phyloP scores from a whole-genome alignment of 345 rosid species.

The Corymbia maculata region DNA sequence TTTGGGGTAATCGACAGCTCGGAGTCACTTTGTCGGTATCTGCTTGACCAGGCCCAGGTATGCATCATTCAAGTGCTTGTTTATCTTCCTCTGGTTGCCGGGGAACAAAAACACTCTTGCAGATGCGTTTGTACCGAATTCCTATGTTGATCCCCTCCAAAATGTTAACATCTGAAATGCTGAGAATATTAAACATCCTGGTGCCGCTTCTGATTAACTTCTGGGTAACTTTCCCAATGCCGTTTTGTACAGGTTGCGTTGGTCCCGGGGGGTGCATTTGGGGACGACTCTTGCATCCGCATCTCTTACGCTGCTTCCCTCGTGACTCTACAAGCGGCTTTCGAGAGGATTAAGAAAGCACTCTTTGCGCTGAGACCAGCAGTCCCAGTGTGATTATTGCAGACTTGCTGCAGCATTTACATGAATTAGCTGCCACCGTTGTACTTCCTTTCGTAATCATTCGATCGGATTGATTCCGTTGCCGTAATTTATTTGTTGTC shows the following conservation, averaged over 20 bases:
- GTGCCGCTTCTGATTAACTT: neutral
- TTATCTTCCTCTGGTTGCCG: neutral
- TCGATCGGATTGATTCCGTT: neutral
- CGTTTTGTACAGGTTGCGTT: conserved; percentile 60
- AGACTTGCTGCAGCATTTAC: neutral
- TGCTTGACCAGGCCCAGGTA: conserved; percentile 62
- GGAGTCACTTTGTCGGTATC: conserved; percentile 53
- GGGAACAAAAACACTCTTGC: neutral
- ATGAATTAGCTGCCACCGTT: neutral
- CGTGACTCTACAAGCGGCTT: conserved; percentile 63
- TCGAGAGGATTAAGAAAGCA: conserved; percentile 71
- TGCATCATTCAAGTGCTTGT: neutral
- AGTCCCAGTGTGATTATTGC: conserved; percentile 26
- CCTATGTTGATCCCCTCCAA: neutral
- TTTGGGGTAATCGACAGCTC: conserved; percentile 70
- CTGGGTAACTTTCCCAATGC: neutral
- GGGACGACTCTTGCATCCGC: conserved; percentile 79
- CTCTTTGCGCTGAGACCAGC: conserved; percentile 43
- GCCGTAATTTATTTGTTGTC: neutral
- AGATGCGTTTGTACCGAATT: neutral
- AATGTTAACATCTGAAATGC: neutral
- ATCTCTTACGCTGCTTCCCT: conserved; percentile 91
- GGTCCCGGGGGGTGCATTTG: conserved; percentile 98
- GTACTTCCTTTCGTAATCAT: neutral
- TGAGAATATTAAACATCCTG: neutral